Conservation (phyloP, 202 grass and related monocot species). For the Brachypodium distachyon region DNA sequence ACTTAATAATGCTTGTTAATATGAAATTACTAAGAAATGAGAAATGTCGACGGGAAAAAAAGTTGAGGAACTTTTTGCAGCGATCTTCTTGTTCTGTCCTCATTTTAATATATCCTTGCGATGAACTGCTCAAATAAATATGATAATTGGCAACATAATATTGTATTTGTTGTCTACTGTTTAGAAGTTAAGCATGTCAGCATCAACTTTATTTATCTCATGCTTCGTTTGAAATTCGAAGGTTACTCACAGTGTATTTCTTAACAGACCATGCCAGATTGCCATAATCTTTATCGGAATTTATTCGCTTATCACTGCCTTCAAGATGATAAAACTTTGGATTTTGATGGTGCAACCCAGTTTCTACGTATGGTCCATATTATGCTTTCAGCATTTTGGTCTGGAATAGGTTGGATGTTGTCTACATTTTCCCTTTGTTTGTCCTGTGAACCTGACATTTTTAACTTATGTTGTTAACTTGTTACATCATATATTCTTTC, state of each 20-base stretch:
- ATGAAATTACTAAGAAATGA: not conserved
- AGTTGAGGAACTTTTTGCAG: not conserved
- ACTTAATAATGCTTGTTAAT: not conserved
- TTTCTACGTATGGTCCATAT: constrained; percentile 55
- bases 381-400: constrained; percentile 20
- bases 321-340: constrained; percentile 49
- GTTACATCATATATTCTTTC: not conserved
- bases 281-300: constrained; percentile 63
- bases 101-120: not conserved
- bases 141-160: not conserved
- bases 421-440: not conserved
- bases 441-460: not conserved
- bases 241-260: constrained; percentile 6
- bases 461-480: not conserved
- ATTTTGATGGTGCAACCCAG: constrained; percentile 63
- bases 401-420: not conserved
- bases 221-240: constrained; percentile 9
- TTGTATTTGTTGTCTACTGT: not conserved
- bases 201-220: not conserved
- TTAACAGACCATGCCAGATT: constrained; percentile 63
- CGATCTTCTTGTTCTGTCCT: not conserved
- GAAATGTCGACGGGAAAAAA: not conserved
- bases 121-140: not conserved
- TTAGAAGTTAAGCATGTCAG: constrained; percentile 1
- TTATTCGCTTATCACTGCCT: constrained; percentile 60